phyloP scores from a whole-genome alignment of 2,329 filamentous ascomycete genomes.

The Teratosphaeria gauchensis region DNA sequence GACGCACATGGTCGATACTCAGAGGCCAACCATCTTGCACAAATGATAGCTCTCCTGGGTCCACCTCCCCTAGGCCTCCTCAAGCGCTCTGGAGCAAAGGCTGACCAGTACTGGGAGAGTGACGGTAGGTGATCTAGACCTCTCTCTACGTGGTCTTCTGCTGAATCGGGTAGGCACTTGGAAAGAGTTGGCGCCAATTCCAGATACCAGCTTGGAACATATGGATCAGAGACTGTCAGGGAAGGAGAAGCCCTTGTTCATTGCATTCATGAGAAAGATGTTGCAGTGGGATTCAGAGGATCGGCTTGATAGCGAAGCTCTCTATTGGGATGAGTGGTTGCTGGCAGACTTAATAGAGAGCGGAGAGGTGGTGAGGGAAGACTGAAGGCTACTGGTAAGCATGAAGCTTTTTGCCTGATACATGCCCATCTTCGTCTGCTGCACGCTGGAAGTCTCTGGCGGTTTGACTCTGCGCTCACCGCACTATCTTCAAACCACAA shows the following conservation, averaged over 20 bases:
- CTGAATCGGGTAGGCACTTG: background rate
- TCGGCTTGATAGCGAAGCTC: background rate
- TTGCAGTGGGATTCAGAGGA: background rate
- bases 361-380: background rate
- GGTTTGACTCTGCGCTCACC: too few species aligned
- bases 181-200: background rate
- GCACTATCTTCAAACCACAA: too few species aligned
- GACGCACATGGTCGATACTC: background rate
- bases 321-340: conserved; percentile 1
- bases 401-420: background rate
- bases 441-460: too few species aligned
- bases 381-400: conserved; percentile 5
- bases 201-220: background rate
- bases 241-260: background rate
- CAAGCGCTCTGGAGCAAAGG: background rate
- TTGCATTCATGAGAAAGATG: background rate
- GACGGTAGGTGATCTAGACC: background rate
- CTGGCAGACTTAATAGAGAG: background rate
- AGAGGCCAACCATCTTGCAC: background rate
- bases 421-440: too few species aligned
- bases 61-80: background rate
- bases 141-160: background rate
- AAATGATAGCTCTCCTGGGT: background rate
- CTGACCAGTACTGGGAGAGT: background rate
- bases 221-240: background rate